Conservation (phyloP, 345 rosid genomes). For the Adansonia digitata region DNA sequence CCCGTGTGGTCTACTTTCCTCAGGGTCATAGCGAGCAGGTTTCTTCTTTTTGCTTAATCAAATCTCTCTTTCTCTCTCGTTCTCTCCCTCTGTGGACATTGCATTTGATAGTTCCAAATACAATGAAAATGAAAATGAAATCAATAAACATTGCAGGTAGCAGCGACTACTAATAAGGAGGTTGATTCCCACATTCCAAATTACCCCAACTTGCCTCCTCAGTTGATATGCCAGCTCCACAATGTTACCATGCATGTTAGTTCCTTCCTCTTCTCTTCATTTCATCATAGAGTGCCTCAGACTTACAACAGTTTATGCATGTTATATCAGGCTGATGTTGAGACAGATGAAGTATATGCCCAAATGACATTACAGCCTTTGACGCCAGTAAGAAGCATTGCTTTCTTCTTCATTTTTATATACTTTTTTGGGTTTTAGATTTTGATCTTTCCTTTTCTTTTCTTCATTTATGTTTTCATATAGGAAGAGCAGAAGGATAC, state of each 20-base stretch:
- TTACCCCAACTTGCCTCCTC: conserved; percentile 60
- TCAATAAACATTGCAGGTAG: conserved; percentile 41
- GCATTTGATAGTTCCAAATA: neutral
- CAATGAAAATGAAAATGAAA: conserved; percentile 13
- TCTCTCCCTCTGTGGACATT: neutral
- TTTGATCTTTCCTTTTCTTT: neutral
- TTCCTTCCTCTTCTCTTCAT: conserved; percentile 20
- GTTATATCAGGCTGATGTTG: conserved; percentile 48
- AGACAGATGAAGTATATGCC: conserved; percentile 55
- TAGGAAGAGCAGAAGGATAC: conserved; percentile 60
- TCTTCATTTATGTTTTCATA: neutral
- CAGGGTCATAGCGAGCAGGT: conserved; percentile 68
- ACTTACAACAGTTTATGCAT: conserved; percentile 11
- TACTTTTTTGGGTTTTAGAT: neutral
- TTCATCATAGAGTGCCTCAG: neutral
- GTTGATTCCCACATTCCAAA: conserved; percentile 55
- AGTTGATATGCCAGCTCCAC: conserved; percentile 62
- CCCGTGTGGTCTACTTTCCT: conserved; percentile 38
- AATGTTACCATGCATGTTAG: conserved; percentile 67
- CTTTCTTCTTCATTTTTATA: neutral
- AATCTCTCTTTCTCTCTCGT: neutral
- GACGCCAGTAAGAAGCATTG: conserved; percentile 29
- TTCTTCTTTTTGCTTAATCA: neutral
- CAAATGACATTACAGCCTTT: conserved; percentile 57
- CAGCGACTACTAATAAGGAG: conserved; percentile 66